Base-by-base conservation (phyloP, 768 basidiomycete species). In the Agaricus bisporus region DNA sequence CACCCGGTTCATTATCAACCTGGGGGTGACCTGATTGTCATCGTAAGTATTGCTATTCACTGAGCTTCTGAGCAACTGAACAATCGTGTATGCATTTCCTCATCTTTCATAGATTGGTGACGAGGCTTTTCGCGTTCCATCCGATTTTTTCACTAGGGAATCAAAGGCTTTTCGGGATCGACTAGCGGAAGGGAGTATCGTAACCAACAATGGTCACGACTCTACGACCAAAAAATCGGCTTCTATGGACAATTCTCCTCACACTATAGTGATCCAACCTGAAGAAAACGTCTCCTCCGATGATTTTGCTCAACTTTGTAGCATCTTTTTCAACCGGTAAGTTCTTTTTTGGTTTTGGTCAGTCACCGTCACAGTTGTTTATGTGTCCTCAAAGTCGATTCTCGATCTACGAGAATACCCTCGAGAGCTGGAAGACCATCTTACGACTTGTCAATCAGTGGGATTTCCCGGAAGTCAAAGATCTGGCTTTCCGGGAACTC, bases 241-340 rank as follows among this genome's bases (percentile, higher is more conserved):
- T n/a, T n/a, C n/a, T 22, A 22, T 22, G 1, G 22, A 22, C 22
- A 22, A 22, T 22, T 22, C 22, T 22, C 22, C 22, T 22, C 22
- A 65, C 5, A 70, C 76, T 0, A 67, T 76, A 17, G 63, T 68
- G 0, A 65, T 85, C 3, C 25, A 48, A 12, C 22, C 46, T 0
- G 9, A 42, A 3, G 70, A 76, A 5, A 68, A 74, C 1, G 71
- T 77, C 3, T 63, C 59, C 1, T 61, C 68, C 0, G 63, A 61
- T 4, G 74, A 76, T 9, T 75, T 79, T 50, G 71, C 72, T 6
- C 67, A 68, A 1, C 71, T 85, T 0, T 60, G 83, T 0, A 82
- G 80, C 81, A 73, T 84, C 0, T 80, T 81, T 58, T 82, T 80
- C 18, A 79, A 80, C 41, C 70, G 70, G 77, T 79, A 58, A 56